Percentiles rank a stretch among this genome's conserved stretches.
These are phyloP conservation scores for Nitzschia sp. DNA, from an alignment of 108 stramenopile species.

Conservation along the genomic window DNA sequence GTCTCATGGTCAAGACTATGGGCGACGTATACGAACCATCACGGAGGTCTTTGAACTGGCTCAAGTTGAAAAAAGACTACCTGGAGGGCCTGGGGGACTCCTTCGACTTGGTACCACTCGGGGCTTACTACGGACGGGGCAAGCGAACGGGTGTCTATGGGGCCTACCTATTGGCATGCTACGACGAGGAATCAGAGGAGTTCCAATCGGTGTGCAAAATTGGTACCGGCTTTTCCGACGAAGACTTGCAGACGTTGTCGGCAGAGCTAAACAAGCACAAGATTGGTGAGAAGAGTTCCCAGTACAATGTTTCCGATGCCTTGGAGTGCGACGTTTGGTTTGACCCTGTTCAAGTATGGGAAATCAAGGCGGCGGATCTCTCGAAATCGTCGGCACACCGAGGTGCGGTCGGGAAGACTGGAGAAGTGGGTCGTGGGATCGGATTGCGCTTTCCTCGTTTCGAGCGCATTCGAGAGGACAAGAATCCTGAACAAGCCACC, in stretches of 20 bases:
- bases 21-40: slow-evolving; percentile 93
- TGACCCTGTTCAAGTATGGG: slow-evolving; percentile 96
- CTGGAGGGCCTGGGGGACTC: slow-evolving; percentile 98
- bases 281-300: slow-evolving; percentile 63
- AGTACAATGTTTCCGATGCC: slow-evolving; percentile 83
- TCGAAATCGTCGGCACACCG: slow-evolving; percentile 88
- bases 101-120: slow-evolving; percentile 98
- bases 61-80: slow-evolving; percentile 99
- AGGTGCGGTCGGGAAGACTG: slow-evolving; percentile 85
- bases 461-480: slow-evolving; percentile 96
- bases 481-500: slow-evolving; percentile 95
- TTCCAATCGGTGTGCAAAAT: slow-evolving; percentile 99
- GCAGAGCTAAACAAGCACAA: slow-evolving; percentile 72
- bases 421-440: slow-evolving; percentile 91
- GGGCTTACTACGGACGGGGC: slow-evolving; percentile 94
- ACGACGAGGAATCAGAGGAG: slow-evolving; percentile 94
- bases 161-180: slow-evolving; percentile 98
- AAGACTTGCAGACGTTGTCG: slow-evolving; percentile 83
- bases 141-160: slow-evolving; percentile 96
- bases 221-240: slow-evolving; percentile 99
- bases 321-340: slow-evolving; percentile 98
- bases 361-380: slow-evolving; percentile 98
- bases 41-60: slow-evolving; percentile 96
- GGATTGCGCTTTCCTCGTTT: slow-evolving; percentile 98
- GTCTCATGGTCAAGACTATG: slow-evolving; percentile 99